These are phyloP conservation scores for Daedaleopsis nitida DNA, from an alignment of 768 basidiomycete species.

Conservation along the genomic window DNA sequence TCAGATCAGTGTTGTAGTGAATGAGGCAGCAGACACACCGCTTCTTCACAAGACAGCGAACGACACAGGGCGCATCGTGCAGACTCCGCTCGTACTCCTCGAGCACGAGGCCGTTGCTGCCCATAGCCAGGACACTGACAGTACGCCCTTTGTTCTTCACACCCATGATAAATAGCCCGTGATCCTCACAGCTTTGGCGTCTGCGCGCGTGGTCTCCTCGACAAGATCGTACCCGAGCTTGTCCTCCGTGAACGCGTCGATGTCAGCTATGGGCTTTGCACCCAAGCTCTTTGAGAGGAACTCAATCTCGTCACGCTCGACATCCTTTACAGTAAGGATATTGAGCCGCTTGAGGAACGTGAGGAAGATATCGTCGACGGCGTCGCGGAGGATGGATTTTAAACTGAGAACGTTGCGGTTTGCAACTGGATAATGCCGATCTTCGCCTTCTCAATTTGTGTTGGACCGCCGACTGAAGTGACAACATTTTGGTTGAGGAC, in stretches of 20 bases:
- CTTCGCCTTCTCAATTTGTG: slow-evolving; percentile 96
- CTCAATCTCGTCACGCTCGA: slow-evolving; percentile 98
- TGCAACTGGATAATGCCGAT: slow-evolving; percentile 99
- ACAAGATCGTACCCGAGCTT: slow-evolving; percentile 96
- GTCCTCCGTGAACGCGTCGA: slow-evolving; percentile 96
- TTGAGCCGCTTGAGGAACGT: slow-evolving; percentile 97
- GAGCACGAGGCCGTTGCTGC: slow-evolving; percentile 87
- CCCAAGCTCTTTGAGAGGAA: slow-evolving; percentile 95
- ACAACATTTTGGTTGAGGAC: slow-evolving; percentile 98
- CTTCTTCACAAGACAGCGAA: slow-evolving; percentile 97
- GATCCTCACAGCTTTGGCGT: slow-evolving; percentile 90
- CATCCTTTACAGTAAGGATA: slow-evolving; percentile 95
- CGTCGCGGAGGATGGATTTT: slow-evolving; percentile 98
- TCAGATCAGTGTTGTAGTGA: background rate
- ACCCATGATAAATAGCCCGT: no score
- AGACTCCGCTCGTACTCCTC: slow-evolving; percentile 97
- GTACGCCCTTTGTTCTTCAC: slow-evolving; percentile 94
- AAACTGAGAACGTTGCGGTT: slow-evolving; percentile 99
- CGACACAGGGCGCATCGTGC: slow-evolving; percentile 98
- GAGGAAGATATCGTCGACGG: slow-evolving; percentile 97
- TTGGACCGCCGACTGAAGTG: slow-evolving; percentile 87
- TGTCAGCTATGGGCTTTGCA: slow-evolving; percentile 95
- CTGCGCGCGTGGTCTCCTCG: slow-evolving; percentile 81
- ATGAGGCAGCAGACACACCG: slow-evolving; percentile 51
- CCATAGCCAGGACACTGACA: slow-evolving; percentile 94